phyloP scores from a whole-genome alignment of 306 rosid genomes.

The Fragaria iinumae region DNA sequence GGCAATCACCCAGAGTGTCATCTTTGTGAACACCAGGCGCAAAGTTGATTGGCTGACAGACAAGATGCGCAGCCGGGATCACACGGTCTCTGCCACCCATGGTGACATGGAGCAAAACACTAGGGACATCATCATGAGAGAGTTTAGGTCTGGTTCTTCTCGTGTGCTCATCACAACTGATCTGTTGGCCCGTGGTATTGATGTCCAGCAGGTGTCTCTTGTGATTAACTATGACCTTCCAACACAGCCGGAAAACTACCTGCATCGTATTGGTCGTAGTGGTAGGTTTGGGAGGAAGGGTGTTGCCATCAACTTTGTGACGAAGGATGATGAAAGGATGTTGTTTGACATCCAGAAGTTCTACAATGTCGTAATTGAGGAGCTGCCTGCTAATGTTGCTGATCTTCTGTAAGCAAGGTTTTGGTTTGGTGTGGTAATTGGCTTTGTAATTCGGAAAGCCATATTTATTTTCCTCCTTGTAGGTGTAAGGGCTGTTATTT shows the following conservation, averaged over 20 bases:
- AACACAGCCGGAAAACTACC: conserved; percentile 70
- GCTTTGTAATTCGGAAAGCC: conserved; percentile 32
- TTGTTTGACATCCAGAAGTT: conserved; percentile 62
- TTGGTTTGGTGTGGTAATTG: conserved; percentile 26
- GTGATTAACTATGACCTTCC: conserved; percentile 71
- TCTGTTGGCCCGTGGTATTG: conserved; percentile 69
- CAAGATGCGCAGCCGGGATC: conserved; percentile 64
- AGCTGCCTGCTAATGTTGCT: conserved; percentile 68
- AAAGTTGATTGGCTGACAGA: conserved; percentile 70
- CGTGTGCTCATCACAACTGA: conserved; percentile 70
- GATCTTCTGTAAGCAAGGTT: conserved; percentile 58
- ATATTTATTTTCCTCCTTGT: conserved; percentile 24
- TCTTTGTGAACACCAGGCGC: conserved; percentile 70
- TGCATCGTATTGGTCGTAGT: conserved; percentile 71
- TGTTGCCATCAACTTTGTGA: conserved; percentile 70
- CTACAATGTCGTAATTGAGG: conserved; percentile 58
- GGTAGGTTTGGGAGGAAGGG: conserved; percentile 73
- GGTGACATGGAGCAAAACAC: conserved; percentile 85
- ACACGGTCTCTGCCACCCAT: conserved; percentile 68
- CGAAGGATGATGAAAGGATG: conserved; percentile 60
- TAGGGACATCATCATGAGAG: conserved; percentile 73
- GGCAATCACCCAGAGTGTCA: conserved; percentile 69
- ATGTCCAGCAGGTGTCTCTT: conserved; percentile 69
- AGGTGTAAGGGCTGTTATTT: conserved; percentile 34
- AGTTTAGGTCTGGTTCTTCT: conserved; percentile 75